Conservation (phyloP, 768 basidiomycete species). For the Suillus subaureus region DNA sequence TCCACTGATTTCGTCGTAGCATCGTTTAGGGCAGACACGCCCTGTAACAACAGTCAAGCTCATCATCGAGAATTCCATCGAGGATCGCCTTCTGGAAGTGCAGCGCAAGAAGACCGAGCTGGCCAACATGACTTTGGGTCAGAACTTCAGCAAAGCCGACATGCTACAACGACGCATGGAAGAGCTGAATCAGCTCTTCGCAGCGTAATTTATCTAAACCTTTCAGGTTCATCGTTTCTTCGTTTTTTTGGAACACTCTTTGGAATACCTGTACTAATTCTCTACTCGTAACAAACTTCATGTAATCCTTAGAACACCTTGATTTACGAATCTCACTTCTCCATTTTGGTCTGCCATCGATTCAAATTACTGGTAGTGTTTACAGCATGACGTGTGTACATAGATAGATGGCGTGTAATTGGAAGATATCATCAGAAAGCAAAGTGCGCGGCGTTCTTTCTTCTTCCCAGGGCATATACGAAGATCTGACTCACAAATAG, state of each 20-base stretch:
- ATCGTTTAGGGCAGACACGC: conserved; percentile 92
- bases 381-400: conserved; percentile 1
- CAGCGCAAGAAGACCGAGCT: conserved; percentile 94
- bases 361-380: conserved; percentile 3
- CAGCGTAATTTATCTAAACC: conserved; percentile 37
- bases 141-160: conserved; percentile 86
- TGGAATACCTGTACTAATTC: conserved; percentile 27
- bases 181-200: conserved; percentile 79
- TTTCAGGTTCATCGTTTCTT: conserved; percentile 16
- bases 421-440: conserved; percentile 55
- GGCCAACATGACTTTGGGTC: conserved; percentile 91
- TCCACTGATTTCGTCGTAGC: conserved; percentile 46
- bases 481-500: conserved; percentile 76
- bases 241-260: conserved; percentile 19
- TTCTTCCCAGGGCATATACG: conserved; percentile 75
- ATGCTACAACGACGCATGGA: conserved; percentile 86
- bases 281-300: conserved; percentile 28
- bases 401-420: conserved; percentile 1
- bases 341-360: neutral
- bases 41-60: conserved; percentile 92
- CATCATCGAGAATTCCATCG: conserved; percentile 94
- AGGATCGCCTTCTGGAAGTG: conserved; percentile 88
- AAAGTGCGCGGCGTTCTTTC: conserved; percentile 74
- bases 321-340: conserved; percentile 1
- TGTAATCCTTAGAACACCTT: conserved; percentile 34